Conservation (phyloP, 306 rosid species). For the Citrullus mucosospermus region DNA sequence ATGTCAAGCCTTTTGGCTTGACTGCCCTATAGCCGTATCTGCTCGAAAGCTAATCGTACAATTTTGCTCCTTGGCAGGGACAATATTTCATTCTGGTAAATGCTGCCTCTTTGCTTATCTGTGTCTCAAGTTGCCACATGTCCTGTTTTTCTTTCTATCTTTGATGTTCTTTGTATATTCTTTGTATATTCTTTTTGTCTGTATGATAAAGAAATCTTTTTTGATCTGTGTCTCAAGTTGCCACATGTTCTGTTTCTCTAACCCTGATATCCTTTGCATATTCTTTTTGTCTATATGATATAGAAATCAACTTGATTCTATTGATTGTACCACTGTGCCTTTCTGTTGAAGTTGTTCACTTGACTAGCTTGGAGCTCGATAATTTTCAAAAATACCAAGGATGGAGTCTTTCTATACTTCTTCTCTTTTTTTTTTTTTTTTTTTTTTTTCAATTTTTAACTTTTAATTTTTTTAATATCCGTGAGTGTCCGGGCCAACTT, state of each 20-base stretch:
- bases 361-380: neutral
- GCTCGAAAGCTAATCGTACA: constrained; percentile 87
- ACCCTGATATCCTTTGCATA: neutral
- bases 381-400: too few relatives aligned
- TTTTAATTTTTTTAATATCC: too few relatives aligned
- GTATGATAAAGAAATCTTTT: neutral
- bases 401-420: too few relatives aligned
- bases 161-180: neutral
- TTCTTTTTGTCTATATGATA: neutral
- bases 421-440: too few relatives aligned
- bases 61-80: constrained; percentile 76
- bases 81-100: constrained; percentile 71
- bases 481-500: too few relatives aligned
- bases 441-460: too few relatives aligned
- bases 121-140: neutral
- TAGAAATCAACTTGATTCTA: neutral
- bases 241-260: neutral
- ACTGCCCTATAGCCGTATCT: constrained; percentile 78
- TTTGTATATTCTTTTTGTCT: neutral
- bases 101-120: constrained; percentile 11
- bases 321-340: neutral
- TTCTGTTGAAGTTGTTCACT: neutral
- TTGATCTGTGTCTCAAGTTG: neutral
- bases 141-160: constrained; percentile 8
- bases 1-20: constrained; percentile 77